These are phyloP conservation scores for Boletus reticuloceps DNA, from an alignment of 768 basidiomycete species.

Conservation along the genomic window DNA sequence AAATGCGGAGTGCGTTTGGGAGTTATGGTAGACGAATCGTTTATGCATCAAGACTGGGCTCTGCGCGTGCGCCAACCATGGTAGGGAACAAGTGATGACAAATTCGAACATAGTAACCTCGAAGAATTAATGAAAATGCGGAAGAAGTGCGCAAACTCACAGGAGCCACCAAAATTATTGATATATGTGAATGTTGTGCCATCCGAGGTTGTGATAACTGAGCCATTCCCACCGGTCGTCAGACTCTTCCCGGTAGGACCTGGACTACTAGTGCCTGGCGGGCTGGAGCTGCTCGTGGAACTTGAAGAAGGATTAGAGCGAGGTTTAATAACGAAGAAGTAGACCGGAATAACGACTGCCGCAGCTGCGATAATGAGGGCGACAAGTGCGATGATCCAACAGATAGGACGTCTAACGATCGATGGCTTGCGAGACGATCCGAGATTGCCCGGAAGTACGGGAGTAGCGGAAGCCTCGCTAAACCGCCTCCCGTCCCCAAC, in stretches of 20 bases:
- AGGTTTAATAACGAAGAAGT: slow-evolving; percentile 29
- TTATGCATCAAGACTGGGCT: no score
- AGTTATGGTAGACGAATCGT: no score
- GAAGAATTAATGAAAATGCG: no score
- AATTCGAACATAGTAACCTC: not conserved
- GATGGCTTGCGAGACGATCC: slow-evolving; percentile 14
- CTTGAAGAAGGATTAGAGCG: slow-evolving; percentile 1
- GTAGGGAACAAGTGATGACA: not conserved
- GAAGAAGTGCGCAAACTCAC: slow-evolving; percentile 38
- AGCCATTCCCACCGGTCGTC: slow-evolving; percentile 65
- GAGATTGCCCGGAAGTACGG: not conserved
- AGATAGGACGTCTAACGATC: slow-evolving; percentile 18
- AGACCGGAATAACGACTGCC: slow-evolving; percentile 44
- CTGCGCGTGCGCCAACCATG: no score
- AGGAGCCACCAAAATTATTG: slow-evolving; percentile 75
- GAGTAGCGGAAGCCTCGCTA: slow-evolving; percentile 1
- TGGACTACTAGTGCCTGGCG: not conserved
- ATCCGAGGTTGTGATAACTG: slow-evolving; percentile 57
- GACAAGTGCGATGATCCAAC: slow-evolving; percentile 30
- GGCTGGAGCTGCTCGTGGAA: not conserved
- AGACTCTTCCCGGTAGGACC: slow-evolving; percentile 6
- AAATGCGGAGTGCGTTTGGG: not conserved
- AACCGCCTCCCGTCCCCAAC: slow-evolving; percentile 17
- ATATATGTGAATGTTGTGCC: slow-evolving; percentile 74
- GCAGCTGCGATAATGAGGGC: slow-evolving; percentile 31